Conservation (phyloP, 2,329 filamentous ascomycete genomes). For the Cladosporium sp. region DNA sequence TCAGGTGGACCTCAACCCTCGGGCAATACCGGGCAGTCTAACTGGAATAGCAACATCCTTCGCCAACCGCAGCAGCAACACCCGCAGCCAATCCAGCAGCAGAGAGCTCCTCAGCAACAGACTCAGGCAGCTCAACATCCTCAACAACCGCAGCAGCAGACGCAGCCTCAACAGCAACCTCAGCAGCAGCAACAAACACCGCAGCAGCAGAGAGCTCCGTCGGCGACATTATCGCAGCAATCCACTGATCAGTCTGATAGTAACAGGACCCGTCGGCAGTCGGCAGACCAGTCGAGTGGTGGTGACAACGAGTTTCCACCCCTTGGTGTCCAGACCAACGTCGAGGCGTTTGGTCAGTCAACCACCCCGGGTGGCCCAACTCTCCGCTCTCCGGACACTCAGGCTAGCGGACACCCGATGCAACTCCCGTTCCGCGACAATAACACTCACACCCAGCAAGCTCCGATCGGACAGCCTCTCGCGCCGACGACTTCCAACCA, state of each 20-base stretch:
- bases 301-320: slow-evolving; percentile 57
- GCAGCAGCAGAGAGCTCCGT: slow-evolving; percentile 36
- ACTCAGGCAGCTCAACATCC: slow-evolving; percentile 20
- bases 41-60: slow-evolving; percentile 52
- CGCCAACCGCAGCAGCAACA: slow-evolving; percentile 35
- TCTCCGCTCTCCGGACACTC: slow-evolving; percentile 21
- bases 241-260: slow-evolving; percentile 52
- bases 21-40: slow-evolving; percentile 46
- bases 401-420: slow-evolving; percentile 19
- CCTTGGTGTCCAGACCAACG: slow-evolving; percentile 46
- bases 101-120: slow-evolving; percentile 36
- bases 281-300: slow-evolving; percentile 16
- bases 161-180: slow-evolving; percentile 39
- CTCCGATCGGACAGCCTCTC: slow-evolving; percentile 18
- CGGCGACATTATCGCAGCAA: slow-evolving; percentile 39
- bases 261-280: slow-evolving; percentile 38
- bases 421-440: slow-evolving; percentile 24
- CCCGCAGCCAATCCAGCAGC: slow-evolving; percentile 38
- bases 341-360: slow-evolving; percentile 32
- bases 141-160: slow-evolving; percentile 34
- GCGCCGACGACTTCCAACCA: slow-evolving; percentile 5
- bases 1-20: slow-evolving; percentile 52
- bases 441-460: slow-evolving; percentile 18
- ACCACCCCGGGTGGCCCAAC: slow-evolving; percentile 19
- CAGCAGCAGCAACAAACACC: slow-evolving; percentile 29